Evolutionary conservation across 495 filamentous ascomycete species (phyloP), one percentile per base, ranked within the genome.

Genomic region (Cercophora newfieldiana): DNA sequence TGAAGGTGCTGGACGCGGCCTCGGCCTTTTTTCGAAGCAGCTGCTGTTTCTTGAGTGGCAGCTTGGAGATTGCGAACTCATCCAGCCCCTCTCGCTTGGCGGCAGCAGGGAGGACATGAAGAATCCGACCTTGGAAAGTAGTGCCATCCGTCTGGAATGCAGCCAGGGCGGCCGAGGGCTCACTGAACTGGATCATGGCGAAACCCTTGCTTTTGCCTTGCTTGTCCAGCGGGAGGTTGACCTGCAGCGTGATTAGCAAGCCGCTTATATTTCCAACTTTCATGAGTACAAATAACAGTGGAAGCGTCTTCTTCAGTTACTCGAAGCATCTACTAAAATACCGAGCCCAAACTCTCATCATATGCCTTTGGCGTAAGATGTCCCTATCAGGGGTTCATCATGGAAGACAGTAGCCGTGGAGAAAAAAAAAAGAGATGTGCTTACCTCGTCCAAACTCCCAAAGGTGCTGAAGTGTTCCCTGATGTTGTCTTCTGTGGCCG

Each of bases 361-460:
- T 65, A 81, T 82, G 79, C 82, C 63, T 73, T 48, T 66, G 87
- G 37, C 89, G 95, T 97, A 88, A 90, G 93, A 85, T 98, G 94
- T 97, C 95, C 95, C 95, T 98, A 98, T 97, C 94, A 90, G 90
- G 86, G 86, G 78, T 89, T 97, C 94, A 97, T 97, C 94, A 94
- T 83, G 74, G 84, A 75, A 72, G 69, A 65, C 56, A 21, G 57
- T 55, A n/a, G 58, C 59, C 51, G 65, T 59, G 18, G 65, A 72
- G 59, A 61, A 37, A 63, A 5, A 25, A 79, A 66, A 64, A 61
- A 28, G 47, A 64, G 65, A 57, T 65, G 19, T 51, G 37, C 90
- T 85, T 86, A 98, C 95, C 90, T 98, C 96, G 83, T 93, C 88
- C 49, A 97, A 77, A 58, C 80, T 76, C 28, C 93, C 94, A 72